Percentiles rank a stretch among this genome's conserved stretches.
Conservation (phyloP, 2,329 filamentous ascomycete genomes). For the Rhynchosporium graminicola region DNA sequence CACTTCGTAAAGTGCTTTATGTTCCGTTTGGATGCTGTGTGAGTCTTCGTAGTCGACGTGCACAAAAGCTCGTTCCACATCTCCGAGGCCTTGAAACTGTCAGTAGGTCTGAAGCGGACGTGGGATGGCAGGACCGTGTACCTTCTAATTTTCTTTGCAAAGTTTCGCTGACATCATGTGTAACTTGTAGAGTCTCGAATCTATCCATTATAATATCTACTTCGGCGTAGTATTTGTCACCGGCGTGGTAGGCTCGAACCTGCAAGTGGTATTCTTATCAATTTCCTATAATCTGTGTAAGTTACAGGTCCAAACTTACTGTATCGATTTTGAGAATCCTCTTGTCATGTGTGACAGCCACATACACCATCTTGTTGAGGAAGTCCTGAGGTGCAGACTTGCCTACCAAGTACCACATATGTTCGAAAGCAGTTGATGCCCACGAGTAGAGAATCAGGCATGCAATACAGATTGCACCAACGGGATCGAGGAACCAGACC, state of each 20-base stretch:
- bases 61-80: slow-evolving; percentile 72
- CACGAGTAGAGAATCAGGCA: slow-evolving; percentile 78
- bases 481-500: slow-evolving; percentile 82
- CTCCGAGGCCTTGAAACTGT: slow-evolving; percentile 55
- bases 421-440: slow-evolving; percentile 70
- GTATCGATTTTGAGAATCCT: slow-evolving; percentile 86
- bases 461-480: slow-evolving; percentile 78
- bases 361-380: slow-evolving; percentile 81
- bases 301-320: slow-evolving; percentile 43
- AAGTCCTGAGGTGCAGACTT: slow-evolving; percentile 78
- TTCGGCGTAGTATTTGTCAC: slow-evolving; percentile 81
- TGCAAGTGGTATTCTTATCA: slow-evolving; percentile 5
- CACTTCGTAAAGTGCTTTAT: slow-evolving; percentile 31
- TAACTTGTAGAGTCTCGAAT: slow-evolving; percentile 72
- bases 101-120: not conserved
- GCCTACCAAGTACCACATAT: slow-evolving; percentile 79
- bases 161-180: slow-evolving; percentile 76
- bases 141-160: slow-evolving; percentile 84
- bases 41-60: slow-evolving; percentile 57
- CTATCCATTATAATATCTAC: slow-evolving; percentile 84
- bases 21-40: slow-evolving; percentile 29
- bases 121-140: not conserved
- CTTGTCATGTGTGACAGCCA: slow-evolving; percentile 91
- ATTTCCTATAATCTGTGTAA: not conserved
- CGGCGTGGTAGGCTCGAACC: slow-evolving; percentile 75